Evolutionary conservation across 2,329 filamentous ascomycete species (phyloP), one percentile per base, ranked within the genome.

Genomic region (Fusarium sterilihyphosum): DNA sequence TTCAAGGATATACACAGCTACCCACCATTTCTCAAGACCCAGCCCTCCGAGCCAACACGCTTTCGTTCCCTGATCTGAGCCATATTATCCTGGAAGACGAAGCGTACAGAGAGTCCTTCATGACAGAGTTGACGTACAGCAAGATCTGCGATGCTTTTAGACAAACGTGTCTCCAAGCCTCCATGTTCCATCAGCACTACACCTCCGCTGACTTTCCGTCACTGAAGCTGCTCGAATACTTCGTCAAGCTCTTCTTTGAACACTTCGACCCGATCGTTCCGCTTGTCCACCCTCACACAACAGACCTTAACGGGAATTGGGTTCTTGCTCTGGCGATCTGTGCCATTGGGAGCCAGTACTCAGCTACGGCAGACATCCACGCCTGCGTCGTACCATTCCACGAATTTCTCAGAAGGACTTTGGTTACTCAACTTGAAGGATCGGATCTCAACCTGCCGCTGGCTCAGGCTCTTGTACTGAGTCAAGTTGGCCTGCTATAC

Each of bases 231-330:
- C 58, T 82, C 40, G 77, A 81, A 46, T 73, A 78, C n/a, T 82
- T 82, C 43, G 69, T 80, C 31, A 75, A 66, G 10, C 74, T 83
- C 2, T 83, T 79, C 52, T 81, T 82, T 59, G 72, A 79, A 22
- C 71, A 81, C 38, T 82, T 83, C 46, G 75, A 81, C 59, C 73
- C 77, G 2, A 78, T 81, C 11, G 44, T 83, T 10, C 79, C 82
- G 5, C 77, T 83, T 22, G 74, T 81, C 1, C 78, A 83, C 40
- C 50, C 66, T 13, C 66, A 40, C 1, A 18, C 68, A 5, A 56
- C 64, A 2, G 59, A 65, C 7, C 12, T 73, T 0, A 72, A 77
- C 4, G 59, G 73, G 0, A 57, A 65, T 18, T 80, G 77, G 78
- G 40, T 75, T 8, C 57, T 80, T 14, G 61, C 76, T 4, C 33